Base-by-base conservation (phyloP, 768 basidiomycete species). In the Butyriboletus loyo region DNA sequence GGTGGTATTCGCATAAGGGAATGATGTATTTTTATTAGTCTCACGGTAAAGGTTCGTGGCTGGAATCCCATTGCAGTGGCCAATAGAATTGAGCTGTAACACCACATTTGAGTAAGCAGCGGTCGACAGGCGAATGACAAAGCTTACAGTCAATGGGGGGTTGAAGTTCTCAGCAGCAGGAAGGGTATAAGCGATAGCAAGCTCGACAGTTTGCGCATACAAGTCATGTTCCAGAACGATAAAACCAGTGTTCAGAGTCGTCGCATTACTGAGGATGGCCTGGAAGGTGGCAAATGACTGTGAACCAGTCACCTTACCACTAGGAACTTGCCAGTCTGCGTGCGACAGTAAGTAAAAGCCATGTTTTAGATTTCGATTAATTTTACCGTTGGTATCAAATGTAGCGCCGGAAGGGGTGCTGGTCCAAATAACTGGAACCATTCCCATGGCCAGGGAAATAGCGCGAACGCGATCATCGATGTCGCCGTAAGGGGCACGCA, bases 391-490 rank as follows among this genome's bases (percentile, higher is more conserved):
- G 36, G 89, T 89, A 62, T 91, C 87, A 61, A 88, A 90, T 47
- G 75, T 64, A 35, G 72, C 72, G 41, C 77, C 79, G 27, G 65
- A 63, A 41, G 83, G 79, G 11, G 80, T 77, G 11, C 77, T 75
- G 30, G 92, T 90, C 95, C 95, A 98, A 66, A 96, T 87, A 64
- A 97, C 84, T 25, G 96, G 91, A 11, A 85, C 75, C 72, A 98
- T 72, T 40, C 93, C 92, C 95, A 98, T 96, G 28, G 92, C 91
- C 49, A 91, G 68, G 19, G 85, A 75, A 66, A 98, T 92, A 36
- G 87, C 88, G 55, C 96, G 89, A 41, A 98, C 93, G 61, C 95
- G 92, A 72, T 92, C 88, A 67, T 98, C 94, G 27, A 92, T 88
- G 63, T 92, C 90, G 61, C 90, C 89, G 57, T 77, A 91, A 38